Percentiles rank a stretch among this genome's conserved stretches.
Evolutionary conservation across 768 basidiomycete genomes (phyloP).

Genomic region (Macrocybe gigantea): DNA sequence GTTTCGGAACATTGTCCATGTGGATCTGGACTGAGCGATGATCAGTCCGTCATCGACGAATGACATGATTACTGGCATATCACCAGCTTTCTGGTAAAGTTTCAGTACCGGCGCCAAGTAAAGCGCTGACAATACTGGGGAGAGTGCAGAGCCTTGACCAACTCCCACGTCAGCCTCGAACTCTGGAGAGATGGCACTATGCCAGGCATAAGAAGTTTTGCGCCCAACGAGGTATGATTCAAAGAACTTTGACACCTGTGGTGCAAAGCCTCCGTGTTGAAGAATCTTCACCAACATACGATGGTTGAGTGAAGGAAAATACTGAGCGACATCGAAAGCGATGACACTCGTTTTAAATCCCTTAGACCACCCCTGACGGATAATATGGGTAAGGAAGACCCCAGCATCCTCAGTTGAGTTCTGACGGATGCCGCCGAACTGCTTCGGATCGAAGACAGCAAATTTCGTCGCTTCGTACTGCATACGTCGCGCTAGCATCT

Average conservation of each 20-base stretch:
- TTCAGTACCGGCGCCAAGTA: not conserved
- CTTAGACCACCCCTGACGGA: not conserved
- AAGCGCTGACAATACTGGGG: not conserved
- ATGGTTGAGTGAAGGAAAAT: not conserved
- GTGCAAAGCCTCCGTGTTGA: not conserved
- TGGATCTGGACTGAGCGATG: not conserved
- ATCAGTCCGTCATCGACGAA: constrained; percentile 4
- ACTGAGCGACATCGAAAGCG: not conserved
- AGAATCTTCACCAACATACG: not conserved
- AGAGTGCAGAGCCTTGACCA: constrained; percentile 1
- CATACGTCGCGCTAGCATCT: not conserved
- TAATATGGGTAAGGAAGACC: not conserved
- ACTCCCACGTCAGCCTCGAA: not conserved
- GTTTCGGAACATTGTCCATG: not conserved
- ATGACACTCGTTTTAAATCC: not conserved
- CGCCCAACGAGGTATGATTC: not conserved
- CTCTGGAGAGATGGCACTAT: not conserved
- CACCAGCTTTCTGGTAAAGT: not conserved
- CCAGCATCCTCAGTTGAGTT: not conserved
- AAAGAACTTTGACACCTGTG: not conserved
- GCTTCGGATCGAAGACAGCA: not conserved
- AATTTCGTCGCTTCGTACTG: not conserved
- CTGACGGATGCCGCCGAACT: not conserved
- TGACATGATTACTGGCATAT: not conserved
- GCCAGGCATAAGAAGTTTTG: not conserved